Percentiles rank a stretch among this genome's conserved stretches.
phyloP scores from a whole-genome alignment of 257 asterid genomes.

The Primulina eburnea region DNA sequence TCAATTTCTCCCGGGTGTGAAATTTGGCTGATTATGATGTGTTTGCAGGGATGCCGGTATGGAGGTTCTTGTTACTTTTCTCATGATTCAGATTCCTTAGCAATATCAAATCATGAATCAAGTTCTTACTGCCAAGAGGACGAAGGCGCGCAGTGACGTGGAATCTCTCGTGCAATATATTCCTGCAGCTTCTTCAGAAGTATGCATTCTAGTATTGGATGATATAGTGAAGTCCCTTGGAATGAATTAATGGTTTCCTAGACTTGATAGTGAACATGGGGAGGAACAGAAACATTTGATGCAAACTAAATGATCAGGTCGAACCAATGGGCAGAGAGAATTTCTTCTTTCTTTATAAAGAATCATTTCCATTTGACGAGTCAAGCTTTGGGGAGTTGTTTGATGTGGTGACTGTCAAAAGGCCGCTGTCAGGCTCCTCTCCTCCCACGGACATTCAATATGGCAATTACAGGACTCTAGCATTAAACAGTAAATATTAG shows the following conservation, averaged over 20 bases:
- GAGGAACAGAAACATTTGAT: constrained; percentile 43
- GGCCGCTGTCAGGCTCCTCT: no score
- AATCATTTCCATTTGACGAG: constrained; percentile 68
- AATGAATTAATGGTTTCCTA: constrained; percentile 67
- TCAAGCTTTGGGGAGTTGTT: constrained; percentile 33
- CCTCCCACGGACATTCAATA: no score
- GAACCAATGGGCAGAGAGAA: constrained; percentile 72
- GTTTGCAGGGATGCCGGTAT: constrained; percentile 81
- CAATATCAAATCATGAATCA: constrained; percentile 30
- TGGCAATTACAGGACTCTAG: no score
- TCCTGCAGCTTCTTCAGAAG: constrained; percentile 53
- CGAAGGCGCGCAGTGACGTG: constrained; percentile 35
- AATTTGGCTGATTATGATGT: constrained; percentile 21
- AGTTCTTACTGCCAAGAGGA: constrained; percentile 53
- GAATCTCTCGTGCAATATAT: constrained; percentile 51
- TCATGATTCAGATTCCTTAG: constrained; percentile 53
- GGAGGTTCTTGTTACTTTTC: constrained; percentile 75
- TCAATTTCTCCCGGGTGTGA: background rate
- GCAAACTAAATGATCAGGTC: constrained; percentile 53
- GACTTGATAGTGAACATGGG: constrained; percentile 39
- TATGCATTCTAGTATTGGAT: constrained; percentile 57
- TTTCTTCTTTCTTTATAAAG: constrained; percentile 66
- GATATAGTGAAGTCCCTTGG: constrained; percentile 76
- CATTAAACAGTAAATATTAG: no score
- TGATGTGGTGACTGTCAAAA: no score